phyloP scores from a whole-genome alignment of 768 basidiomycete species.

The Podaxis sp. region DNA sequence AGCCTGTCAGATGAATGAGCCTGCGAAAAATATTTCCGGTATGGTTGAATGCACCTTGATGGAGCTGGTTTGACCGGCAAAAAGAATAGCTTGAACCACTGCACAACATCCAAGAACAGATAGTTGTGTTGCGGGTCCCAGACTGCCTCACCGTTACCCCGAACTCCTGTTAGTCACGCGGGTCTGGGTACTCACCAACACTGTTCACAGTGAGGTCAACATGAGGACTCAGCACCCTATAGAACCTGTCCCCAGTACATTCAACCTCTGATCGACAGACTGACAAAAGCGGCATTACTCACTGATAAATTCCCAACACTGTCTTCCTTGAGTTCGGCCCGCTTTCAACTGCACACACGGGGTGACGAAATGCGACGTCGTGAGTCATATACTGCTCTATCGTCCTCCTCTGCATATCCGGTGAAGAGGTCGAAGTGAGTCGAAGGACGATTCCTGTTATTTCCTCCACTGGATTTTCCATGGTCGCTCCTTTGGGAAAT shows the following conservation, averaged over 20 bases:
- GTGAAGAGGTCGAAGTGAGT: constrained; percentile 47
- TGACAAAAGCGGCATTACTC: constrained; percentile 18
- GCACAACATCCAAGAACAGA: constrained; percentile 51
- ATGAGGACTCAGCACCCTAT: constrained; percentile 58
- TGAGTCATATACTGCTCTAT: constrained; percentile 50
- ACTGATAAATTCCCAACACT: constrained; percentile 62
- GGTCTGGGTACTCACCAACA: constrained; percentile 37
- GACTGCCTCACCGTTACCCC: constrained; percentile 30
- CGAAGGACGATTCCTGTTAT: constrained; percentile 43
- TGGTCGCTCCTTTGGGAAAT: constrained; percentile 4
- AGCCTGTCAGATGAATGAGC: constrained; percentile 32
- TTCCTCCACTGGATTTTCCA: constrained; percentile 59
- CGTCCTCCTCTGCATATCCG: constrained; percentile 48
- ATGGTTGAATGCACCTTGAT: constrained; percentile 39
- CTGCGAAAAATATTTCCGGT: not conserved
- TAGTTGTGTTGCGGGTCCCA: constrained; percentile 43
- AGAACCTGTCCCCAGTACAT: constrained; percentile 44
- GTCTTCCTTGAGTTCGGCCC: constrained; percentile 52
- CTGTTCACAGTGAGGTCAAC: constrained; percentile 40
- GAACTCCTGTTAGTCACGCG: not conserved
- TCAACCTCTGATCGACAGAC: not conserved
- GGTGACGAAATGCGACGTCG: constrained; percentile 60
- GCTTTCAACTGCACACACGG: constrained; percentile 49
- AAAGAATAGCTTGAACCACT: constrained; percentile 53
- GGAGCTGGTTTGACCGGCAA: constrained; percentile 43